Evolutionary conservation across 1,284 basidiomycete species (phyloP), one percentile per base, ranked within the genome.

Genomic region (Lentinula novae-zelandiae): DNA sequence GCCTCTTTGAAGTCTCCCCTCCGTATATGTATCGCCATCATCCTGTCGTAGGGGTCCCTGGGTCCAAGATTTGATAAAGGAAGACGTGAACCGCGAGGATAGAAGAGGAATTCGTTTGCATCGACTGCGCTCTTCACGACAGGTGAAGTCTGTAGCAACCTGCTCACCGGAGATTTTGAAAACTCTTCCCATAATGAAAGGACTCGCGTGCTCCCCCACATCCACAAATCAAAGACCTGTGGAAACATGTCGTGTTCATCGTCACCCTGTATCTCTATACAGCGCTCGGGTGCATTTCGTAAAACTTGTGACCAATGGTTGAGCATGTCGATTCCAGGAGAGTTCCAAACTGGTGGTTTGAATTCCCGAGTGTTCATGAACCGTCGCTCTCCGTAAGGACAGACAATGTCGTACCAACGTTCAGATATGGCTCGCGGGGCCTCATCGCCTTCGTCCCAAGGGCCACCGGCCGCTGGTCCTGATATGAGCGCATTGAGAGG

Each of bases 1-100:
- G 82, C 80, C 5, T 76, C 71, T 60, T 75, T 73, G 68, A 75
- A 87, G 70, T 86, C 85, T n/a, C 85, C 85, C 1, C 83, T 74
- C n/a, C 85, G 79, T 42, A 85, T 68, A 67, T 86, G 84, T 40
- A 86, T 72, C 3, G 80, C 82, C 44, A 81, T 51, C 71, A 77
- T 75, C 54, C 72, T 71, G 66, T 75, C 64, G 57, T 71, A 77
- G 1, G 75, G 69, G 50, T 71, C 65, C 8, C 65, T 66, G 63
- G 78, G 66, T 65, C 74, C 68, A 64, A 78, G 63, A 62, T 72
- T 54, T 17, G 38, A 42, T 10, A 42, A 53, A 63, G 69, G n/a
- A 0, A 70, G 67, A 9, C 69, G 68, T 3, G 71, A 70, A 10
- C 72, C 73, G 7, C 65, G 64, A 12, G 75, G 71, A 12, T 70